Base-by-base conservation (phyloP, 1,284 basidiomycete genomes). In the Phellopilus nigrolimitatus region DNA sequence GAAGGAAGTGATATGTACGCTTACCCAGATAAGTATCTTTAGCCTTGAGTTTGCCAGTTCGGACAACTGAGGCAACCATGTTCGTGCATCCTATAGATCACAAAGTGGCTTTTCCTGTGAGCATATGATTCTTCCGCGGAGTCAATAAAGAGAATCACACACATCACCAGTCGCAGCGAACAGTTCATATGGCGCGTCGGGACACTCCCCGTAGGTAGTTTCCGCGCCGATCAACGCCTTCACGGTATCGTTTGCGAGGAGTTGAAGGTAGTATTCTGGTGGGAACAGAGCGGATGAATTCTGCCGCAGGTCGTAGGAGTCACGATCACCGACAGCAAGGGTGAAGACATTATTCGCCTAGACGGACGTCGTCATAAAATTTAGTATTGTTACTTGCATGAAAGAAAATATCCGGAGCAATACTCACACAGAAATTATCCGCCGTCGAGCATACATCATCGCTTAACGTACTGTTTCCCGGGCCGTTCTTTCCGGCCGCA, bases 1-100 rank as follows among this genome's bases (percentile, higher is more conserved):
- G 17, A n/a, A 19, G 22, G 19, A 40, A 31, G 30, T 28, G 3
- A 34, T 19, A 22, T 10, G 31, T 15, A 9, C 5, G 17, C 54
- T 71, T 22, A 80, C 81, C 81, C 81, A 82, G 38, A 82, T 75
- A 6, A 84, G 66, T 21, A 76, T 72, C 62, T 76, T 79, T 49
- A 82, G 60, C n/a, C 70, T 61, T 17, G 77, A 76, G 59, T 82
- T 68, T 0, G 68, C 80, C 4, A 84, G 62, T 1, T 64, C 66
- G 4, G 71, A 73, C 10, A 84, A 71, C 57, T 77, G 65, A 1
- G 79, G 77, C 2, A 84, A 67, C 49, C 68, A 70, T 0, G 76
- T 75, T 54, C 80, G 67, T 24, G 78, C 80, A 56, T 77, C 76
- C 78, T 80, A 38, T 5, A 49, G 21, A 37, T 22, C 1, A 55